These are phyloP conservation scores for Zelonia costaricensis DNA, from an alignment of 208 protist species.

Conservation along the genomic window DNA sequence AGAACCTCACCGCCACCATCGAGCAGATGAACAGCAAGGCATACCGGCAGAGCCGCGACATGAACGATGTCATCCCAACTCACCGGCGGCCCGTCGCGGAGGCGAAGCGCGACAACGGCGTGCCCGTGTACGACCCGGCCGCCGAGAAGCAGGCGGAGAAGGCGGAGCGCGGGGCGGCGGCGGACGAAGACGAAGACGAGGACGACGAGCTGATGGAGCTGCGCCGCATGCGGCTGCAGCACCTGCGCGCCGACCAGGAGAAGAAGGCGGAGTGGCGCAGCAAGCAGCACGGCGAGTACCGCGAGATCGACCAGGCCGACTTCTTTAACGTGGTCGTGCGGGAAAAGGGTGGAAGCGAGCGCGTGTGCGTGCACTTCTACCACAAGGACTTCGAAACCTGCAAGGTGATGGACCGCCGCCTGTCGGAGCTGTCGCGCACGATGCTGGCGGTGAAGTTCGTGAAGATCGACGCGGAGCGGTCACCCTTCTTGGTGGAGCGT, in stretches of 20 bases:
- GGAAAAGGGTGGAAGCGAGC: conserved; percentile 89
- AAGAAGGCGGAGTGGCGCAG: conserved; percentile 80
- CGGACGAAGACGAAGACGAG: conserved; percentile 62
- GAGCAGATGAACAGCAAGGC: conserved; percentile 77
- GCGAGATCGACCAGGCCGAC: conserved; percentile 91
- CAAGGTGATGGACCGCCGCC: conserved; percentile 94
- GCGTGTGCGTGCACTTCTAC: conserved; percentile 93
- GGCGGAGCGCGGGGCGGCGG: conserved; percentile 32
- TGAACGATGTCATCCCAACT: conserved; percentile 81
- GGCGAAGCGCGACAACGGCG: conserved; percentile 35
- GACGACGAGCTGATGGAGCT: conserved; percentile 80
- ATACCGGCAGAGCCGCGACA: conserved; percentile 71
- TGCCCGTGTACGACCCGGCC: conserved; percentile 74
- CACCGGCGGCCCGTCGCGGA: conserved; percentile 57
- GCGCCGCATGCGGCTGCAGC: conserved; percentile 62
- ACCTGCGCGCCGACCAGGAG: conserved; percentile 53
- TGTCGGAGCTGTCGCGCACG: conserved; percentile 79
- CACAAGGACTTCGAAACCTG: conserved; percentile 96
- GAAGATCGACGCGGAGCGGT: conserved; percentile 93
- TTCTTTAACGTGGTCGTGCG: conserved; percentile 94
- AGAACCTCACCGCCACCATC: conserved; percentile 85
- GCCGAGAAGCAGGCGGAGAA: conserved; percentile 48
- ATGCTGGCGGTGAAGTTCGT: conserved; percentile 93
- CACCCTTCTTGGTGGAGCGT: conserved; percentile 94
- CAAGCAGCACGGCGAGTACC: conserved; percentile 93